A percentile compares a stretch with the other conserved stretches of the same genome.
Conservation (phyloP, 1,139 yeast species). For the Zygotorulaspora mrakii region DNA sequence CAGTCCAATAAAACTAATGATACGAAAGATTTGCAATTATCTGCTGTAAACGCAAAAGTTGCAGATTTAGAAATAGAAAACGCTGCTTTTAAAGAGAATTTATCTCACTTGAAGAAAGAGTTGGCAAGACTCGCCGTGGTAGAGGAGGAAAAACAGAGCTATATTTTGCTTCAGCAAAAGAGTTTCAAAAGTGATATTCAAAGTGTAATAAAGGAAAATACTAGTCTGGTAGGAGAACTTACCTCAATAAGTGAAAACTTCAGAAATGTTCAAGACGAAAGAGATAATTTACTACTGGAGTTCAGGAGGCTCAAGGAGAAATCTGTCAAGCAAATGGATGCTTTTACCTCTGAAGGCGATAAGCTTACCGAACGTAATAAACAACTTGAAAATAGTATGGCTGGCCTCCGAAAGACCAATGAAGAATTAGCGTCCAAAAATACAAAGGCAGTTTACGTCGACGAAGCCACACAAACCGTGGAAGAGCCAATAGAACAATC, state of each 20-base stretch:
- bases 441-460: background rate
- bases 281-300: constrained; percentile 10
- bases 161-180: constrained; percentile 33
- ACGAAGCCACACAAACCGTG: background rate
- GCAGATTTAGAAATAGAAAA: constrained; percentile 28
- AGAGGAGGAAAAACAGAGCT: constrained; percentile 21
- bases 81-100: constrained; percentile 32
- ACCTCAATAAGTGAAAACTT: constrained; percentile 20
- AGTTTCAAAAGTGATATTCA: constrained; percentile 28
- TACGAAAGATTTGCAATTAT: constrained; percentile 7
- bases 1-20: constrained; percentile 10
- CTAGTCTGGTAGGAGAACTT: constrained; percentile 24
- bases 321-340: constrained; percentile 43
- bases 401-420: constrained; percentile 9
- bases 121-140: constrained; percentile 28
- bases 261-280: constrained; percentile 13
- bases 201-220: constrained; percentile 36
- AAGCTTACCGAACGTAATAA: constrained; percentile 25
- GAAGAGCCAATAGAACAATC: background rate
- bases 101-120: constrained; percentile 27
- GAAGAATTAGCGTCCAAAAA: background rate
- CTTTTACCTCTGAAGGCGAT: constrained; percentile 39
- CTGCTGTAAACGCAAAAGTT: constrained; percentile 9
- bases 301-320: constrained; percentile 7
- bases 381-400: constrained; percentile 34